Percentiles rank a stretch among this genome's conserved stretches.
Evolutionary conservation across 805 yeast species (phyloP).

Genomic region (Candida nanaspora): DNA sequence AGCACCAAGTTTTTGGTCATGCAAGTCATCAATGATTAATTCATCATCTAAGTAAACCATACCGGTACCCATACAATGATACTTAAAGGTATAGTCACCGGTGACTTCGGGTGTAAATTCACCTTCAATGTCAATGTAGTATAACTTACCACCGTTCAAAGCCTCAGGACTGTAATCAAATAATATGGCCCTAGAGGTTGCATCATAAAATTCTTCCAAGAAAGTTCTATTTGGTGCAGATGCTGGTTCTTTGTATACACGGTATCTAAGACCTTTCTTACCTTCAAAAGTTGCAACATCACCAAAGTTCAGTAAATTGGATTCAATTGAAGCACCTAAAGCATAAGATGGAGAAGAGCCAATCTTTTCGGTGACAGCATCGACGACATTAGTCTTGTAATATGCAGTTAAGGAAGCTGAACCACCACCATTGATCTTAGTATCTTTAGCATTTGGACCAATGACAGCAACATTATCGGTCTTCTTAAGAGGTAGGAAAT

Average conservation of each 20-base stretch:
- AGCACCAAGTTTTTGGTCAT: conserved; percentile 32
- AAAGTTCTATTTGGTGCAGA: conserved; percentile 15
- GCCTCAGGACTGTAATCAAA: conserved; percentile 17
- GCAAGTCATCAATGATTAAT: conserved; percentile 38
- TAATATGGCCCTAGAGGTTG: conserved; percentile 11
- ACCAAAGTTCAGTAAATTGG: conserved; percentile 11
- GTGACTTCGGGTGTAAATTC: conserved; percentile 29
- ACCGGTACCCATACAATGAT: conserved; percentile 35
- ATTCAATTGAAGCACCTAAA: conserved; percentile 26
- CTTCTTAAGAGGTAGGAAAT: conserved; percentile 36
- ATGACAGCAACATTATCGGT: conserved; percentile 38
- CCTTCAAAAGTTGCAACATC: conserved; percentile 11
- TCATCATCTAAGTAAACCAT: conserved; percentile 34
- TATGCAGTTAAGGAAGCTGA: conserved; percentile 35
- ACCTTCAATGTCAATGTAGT: conserved; percentile 33
- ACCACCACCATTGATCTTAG: conserved; percentile 52
- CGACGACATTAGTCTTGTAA: conserved; percentile 11
- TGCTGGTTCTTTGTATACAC: conserved; percentile 21
- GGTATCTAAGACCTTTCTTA: conserved; percentile 20
- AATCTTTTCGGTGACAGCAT: conserved; percentile 13
- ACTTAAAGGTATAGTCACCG: conserved; percentile 33
- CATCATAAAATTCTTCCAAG: conserved; percentile 20
- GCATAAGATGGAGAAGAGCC: conserved; percentile 20
- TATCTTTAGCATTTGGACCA: conserved; percentile 47
- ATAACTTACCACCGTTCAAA: conserved; percentile 18